Base-by-base conservation (phyloP, 306 rosid genomes). In the Malus fusca region DNA sequence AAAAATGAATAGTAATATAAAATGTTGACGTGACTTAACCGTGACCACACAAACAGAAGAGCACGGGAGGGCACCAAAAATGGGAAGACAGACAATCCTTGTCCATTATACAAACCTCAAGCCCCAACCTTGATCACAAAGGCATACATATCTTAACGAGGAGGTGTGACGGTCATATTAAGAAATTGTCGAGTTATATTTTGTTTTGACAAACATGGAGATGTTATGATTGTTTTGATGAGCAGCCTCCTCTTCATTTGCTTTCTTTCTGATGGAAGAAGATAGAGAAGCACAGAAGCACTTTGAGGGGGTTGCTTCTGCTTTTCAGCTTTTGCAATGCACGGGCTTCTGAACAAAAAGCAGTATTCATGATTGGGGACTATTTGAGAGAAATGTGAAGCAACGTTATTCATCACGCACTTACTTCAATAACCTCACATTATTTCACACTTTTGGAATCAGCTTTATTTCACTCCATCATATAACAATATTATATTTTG, bases 261-360 rank as follows among this genome's bases (percentile, higher is more conserved):
- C 48, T 66, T 10, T 33, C 15, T 33, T 33, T 19, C 11, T 21
- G 25, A 35, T 35, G 19, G 37, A 81, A 64, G 77, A 68, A 65
- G 55, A 60, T 59, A 28, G 77, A 48, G 63, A 77, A 66, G 72
- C 21, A 15, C 17, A 15, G 21, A 5, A 48, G 21, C 21, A 51
- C 55, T 48, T 2, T 5, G 55, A 15, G 21, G 2, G 55, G 21
- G 21, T 21, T 48, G 55, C 55, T 51, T 59, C n/a, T 58, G 63
- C 78, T 78, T 78, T 75, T 77, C 75, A n/a, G 83, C 82, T 81
- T 77, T 75, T 78, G 52, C 12, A 15, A 78, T 30, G 81, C 85
- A 84, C 84, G 77, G 22, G 75, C 56, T 61, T 46, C 75, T 46
- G 77, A 26, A 46, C 52, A 69, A 25, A 67, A 66, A 37, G 42